phyloP scores from a whole-genome alignment of 1,284 basidiomycete genomes.

The Baeospora myosura region DNA sequence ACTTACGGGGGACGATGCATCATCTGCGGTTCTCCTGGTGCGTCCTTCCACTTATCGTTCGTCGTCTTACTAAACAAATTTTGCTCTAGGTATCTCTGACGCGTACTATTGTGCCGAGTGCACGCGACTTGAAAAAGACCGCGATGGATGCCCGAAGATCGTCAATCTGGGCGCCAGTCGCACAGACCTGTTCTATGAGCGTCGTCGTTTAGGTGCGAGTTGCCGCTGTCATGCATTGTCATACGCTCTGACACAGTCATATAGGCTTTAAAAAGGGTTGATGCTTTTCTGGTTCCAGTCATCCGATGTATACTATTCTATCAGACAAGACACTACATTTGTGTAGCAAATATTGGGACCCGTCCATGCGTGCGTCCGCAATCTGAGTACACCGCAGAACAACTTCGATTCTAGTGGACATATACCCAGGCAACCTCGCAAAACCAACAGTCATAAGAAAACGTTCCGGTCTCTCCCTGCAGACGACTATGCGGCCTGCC shows the following conservation, averaged over 20 bases:
- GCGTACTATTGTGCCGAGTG: constrained; percentile 98
- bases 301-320: too few species aligned
- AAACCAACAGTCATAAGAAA: too few species aligned
- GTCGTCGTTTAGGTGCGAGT: constrained; percentile 63
- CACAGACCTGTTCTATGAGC: constrained; percentile 86
- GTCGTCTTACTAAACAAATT: background rate
- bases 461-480: too few species aligned
- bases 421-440: too few species aligned
- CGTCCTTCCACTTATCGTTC: constrained; percentile 18
- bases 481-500: too few species aligned
- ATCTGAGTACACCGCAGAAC: too few species aligned
- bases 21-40: constrained; percentile 91
- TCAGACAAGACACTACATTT: background rate
- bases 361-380: too few species aligned
- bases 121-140: constrained; percentile 91
- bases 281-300: too few species aligned
- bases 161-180: constrained; percentile 90
- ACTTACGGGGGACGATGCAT: constrained; percentile 96
- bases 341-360: background rate
- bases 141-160: constrained; percentile 98
- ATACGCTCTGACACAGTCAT: constrained; percentile 8
- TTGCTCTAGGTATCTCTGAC: constrained; percentile 80
- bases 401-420: too few species aligned
- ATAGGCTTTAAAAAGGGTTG: constrained; percentile 77
- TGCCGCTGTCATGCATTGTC: background rate